Percentiles rank a stretch among this genome's conserved stretches.
These are phyloP conservation scores for Aulographum hederae DNA, from an alignment of 2,329 filamentous ascomycete genomes.

Conservation along the genomic window DNA sequence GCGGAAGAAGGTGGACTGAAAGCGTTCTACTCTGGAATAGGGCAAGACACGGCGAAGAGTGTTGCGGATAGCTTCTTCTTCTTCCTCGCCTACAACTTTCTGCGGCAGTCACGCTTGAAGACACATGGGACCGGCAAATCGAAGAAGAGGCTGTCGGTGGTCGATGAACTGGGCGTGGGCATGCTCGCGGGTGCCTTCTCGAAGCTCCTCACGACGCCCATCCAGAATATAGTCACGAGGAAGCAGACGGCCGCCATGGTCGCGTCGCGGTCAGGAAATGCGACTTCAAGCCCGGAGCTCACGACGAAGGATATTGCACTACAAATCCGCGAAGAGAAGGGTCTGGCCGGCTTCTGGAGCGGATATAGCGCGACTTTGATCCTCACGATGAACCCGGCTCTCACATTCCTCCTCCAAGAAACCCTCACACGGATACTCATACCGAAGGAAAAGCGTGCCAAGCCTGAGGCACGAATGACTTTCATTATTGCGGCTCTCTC, in stretches of 20 bases:
- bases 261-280: slow-evolving; percentile 18
- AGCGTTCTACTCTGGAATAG: slow-evolving; percentile 42
- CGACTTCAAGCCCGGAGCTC: slow-evolving; percentile 11
- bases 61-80: slow-evolving; percentile 63
- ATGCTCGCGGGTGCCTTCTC: slow-evolving; percentile 56
- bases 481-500: slow-evolving; percentile 57
- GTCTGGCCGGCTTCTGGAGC: slow-evolving; percentile 64
- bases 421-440: slow-evolving; percentile 44
- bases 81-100: slow-evolving; percentile 59
- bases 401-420: slow-evolving; percentile 74
- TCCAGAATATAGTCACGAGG: slow-evolving; percentile 65
- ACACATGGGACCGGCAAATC: slow-evolving; percentile 11
- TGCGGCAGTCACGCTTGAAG: slow-evolving; percentile 26
- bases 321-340: slow-evolving; percentile 50
- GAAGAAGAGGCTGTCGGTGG: slow-evolving; percentile 31
- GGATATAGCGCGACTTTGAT: slow-evolving; percentile 70
- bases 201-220: slow-evolving; percentile 59
- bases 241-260: slow-evolving; percentile 52
- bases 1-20: slow-evolving; percentile 47
- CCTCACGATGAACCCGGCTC: slow-evolving; percentile 66
- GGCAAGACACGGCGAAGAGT: slow-evolving; percentile 25
- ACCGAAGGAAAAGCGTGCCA: slow-evolving; percentile 29
- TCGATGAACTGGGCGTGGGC: slow-evolving; percentile 60
- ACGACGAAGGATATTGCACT: slow-evolving; percentile 37
- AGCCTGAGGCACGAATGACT: slow-evolving; percentile 34